Evolutionary conservation across 192 early-diverging fungal species (phyloP).

Genomic region (Thamnidium elegans): DNA sequence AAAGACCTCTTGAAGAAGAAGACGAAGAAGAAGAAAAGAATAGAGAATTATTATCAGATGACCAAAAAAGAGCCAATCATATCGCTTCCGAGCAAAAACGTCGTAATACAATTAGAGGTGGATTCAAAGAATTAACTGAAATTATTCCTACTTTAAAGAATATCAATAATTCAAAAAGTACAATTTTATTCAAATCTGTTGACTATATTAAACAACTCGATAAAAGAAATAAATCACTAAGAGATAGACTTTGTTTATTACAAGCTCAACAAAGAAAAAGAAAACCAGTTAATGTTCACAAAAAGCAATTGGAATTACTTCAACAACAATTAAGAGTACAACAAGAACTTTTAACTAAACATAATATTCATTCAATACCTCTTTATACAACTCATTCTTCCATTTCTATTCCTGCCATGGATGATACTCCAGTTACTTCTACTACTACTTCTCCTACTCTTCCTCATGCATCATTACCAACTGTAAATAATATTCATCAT

Average conservation of each 20-base stretch:
- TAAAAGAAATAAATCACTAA: slow-evolving; percentile 44
- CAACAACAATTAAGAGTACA: slow-evolving; percentile 17
- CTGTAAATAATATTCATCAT: slow-evolving; percentile 14
- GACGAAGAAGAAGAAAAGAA: slow-evolving; percentile 17
- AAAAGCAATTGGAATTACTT: neutral
- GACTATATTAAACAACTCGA: slow-evolving; percentile 64
- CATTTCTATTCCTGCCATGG: slow-evolving; percentile 12
- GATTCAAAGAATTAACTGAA: slow-evolving; percentile 87
- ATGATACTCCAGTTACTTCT: slow-evolving; percentile 12
- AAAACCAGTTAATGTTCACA: slow-evolving; percentile 8
- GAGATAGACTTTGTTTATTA: slow-evolving; percentile 15
- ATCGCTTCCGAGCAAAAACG: slow-evolving; percentile 76
- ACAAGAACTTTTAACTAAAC: neutral
- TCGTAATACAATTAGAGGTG: slow-evolving; percentile 68
- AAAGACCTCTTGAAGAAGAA: slow-evolving; percentile 24
- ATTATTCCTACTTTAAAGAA: slow-evolving; percentile 78
- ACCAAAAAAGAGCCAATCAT: slow-evolving; percentile 72
- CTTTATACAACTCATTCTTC: slow-evolving; percentile 6
- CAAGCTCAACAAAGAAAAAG: slow-evolving; percentile 10
- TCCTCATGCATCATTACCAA: slow-evolving; percentile 1
- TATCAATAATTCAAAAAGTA: slow-evolving; percentile 60
- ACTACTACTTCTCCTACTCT: slow-evolving; percentile 14
- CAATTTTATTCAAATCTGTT: slow-evolving; percentile 65
- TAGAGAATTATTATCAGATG: slow-evolving; percentile 62
- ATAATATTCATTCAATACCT: neutral